Evolutionary conservation across 176 grass and related monocot genomes (phyloP).

Genomic region (Rhynchospora breviuscula): DNA sequence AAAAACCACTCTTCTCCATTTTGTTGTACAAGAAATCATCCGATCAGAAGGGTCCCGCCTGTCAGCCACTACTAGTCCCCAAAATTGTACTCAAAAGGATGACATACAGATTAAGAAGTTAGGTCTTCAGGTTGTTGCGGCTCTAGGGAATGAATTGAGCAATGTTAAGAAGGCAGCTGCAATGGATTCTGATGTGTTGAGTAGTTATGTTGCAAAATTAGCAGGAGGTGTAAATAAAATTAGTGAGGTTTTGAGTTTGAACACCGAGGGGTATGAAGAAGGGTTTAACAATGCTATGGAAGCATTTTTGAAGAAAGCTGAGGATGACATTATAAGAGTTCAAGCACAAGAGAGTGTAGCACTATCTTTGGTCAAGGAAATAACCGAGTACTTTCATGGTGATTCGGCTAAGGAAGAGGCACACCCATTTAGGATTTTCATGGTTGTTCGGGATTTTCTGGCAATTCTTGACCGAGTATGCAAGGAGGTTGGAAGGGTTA

Average conservation of each 20-base stretch:
- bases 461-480: conserved; percentile 73
- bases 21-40: conserved; percentile 92
- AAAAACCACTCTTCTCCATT: conserved; percentile 91
- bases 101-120: conserved; percentile 77
- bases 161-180: conserved; percentile 89
- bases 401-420: conserved; percentile 81
- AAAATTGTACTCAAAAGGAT: conserved; percentile 45
- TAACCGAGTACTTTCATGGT: conserved; percentile 93
- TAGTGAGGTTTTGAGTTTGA: conserved; percentile 61
- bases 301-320: conserved; percentile 65
- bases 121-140: conserved; percentile 67
- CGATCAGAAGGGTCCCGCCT: conserved; percentile 57
- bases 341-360: conserved; percentile 87
- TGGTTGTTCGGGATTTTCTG: conserved; percentile 91
- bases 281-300: conserved; percentile 67
- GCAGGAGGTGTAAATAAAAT: conserved; percentile 82
- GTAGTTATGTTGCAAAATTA: conserved; percentile 82
- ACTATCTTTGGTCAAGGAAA: conserved; percentile 85
- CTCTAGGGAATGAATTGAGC: conserved; percentile 64
- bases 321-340: conserved; percentile 73
- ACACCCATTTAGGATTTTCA: conserved; percentile 96
- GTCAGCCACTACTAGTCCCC: conserved; percentile 40
- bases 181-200: conserved; percentile 88
- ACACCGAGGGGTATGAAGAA: conserved; percentile 41
- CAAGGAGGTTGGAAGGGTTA: conserved; percentile 71